A percentile compares a stretch with the other conserved stretches of the same genome.
These are phyloP conservation scores for Arxiozyma bovina DNA, from an alignment of 1,139 yeast genomes.

Conservation along the genomic window DNA sequence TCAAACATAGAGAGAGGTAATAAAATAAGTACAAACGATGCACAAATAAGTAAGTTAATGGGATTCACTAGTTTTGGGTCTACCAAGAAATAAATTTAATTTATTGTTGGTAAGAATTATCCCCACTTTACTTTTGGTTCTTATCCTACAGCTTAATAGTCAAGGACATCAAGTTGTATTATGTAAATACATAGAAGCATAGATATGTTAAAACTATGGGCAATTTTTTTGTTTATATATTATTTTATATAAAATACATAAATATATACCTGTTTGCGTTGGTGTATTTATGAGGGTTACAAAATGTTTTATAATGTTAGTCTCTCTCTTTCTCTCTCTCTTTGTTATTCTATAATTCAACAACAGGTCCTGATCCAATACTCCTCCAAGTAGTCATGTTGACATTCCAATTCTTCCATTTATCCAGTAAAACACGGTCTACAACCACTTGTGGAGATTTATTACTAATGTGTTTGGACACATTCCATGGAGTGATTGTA, in stretches of 20 bases:
- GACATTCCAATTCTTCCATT: constrained; percentile 81
- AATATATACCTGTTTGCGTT: background rate
- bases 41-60: constrained; percentile 42
- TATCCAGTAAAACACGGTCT: constrained; percentile 34
- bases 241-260: too few relatives aligned
- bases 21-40: constrained; percentile 14
- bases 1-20: constrained; percentile 7
- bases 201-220: too few relatives aligned
- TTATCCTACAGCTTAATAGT: too few relatives aligned
- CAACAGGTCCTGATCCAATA: constrained; percentile 51
- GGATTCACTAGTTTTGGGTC: constrained; percentile 45
- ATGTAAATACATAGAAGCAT: too few relatives aligned
- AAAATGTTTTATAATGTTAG: background rate
- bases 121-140: background rate
- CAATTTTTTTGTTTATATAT: too few relatives aligned
- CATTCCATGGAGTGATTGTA: background rate
- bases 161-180: background rate
- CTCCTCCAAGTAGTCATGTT: constrained; percentile 79
- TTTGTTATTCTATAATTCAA: constrained; percentile 36
- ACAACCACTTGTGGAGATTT: constrained; percentile 12
- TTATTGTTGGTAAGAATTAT: background rate
- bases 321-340: background rate
- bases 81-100: constrained; percentile 22
- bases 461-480: background rate
- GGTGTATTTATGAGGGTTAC: background rate